Percentiles rank a stretch among this genome's conserved stretches.
Conservation (phyloP, 495 filamentous ascomycete genomes). For the Tetracladium setigerum region DNA sequence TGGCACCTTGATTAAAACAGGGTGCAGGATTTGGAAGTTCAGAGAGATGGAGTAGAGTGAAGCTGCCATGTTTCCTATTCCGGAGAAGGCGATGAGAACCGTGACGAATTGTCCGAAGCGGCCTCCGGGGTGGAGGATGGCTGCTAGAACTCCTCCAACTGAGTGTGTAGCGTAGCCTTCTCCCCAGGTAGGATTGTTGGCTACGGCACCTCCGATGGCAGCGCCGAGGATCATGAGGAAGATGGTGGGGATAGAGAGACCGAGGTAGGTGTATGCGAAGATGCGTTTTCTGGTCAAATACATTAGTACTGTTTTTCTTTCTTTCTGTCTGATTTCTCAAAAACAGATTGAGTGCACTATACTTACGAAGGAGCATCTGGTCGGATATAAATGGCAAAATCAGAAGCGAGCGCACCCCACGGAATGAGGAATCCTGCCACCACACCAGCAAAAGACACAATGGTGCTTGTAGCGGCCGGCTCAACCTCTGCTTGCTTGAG, state of each 20-base stretch:
- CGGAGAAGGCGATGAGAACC: constrained; percentile 42
- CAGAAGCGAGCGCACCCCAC: constrained; percentile 36
- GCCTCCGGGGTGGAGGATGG: constrained; percentile 42
- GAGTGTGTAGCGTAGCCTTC: constrained; percentile 36
- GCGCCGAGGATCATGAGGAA: constrained; percentile 38
- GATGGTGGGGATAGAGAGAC: constrained; percentile 36
- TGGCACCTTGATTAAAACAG: constrained; percentile 21
- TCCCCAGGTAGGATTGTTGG: constrained; percentile 34
- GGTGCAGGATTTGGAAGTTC: constrained; percentile 38
- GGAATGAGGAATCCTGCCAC: constrained; percentile 40
- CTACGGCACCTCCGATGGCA: constrained; percentile 40
- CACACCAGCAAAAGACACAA: constrained; percentile 38
- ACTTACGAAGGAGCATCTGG: constrained; percentile 37
- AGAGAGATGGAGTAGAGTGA: constrained; percentile 44
- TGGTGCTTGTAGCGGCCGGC: constrained; percentile 28
- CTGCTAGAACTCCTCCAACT: constrained; percentile 46
- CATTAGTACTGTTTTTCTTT: neutral
- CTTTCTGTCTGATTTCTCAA: neutral
- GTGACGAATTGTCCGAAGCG: constrained; percentile 50
- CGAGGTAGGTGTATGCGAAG: constrained; percentile 37
- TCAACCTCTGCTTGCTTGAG: constrained; percentile 30
- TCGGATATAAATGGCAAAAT: constrained; percentile 41
- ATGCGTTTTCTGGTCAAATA: constrained; percentile 28
- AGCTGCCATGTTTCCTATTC: constrained; percentile 44
- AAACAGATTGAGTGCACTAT: neutral